Evolutionary conservation across 2,329 filamentous ascomycete genomes (phyloP).

Genomic region (Diaporthe sp.): DNA sequence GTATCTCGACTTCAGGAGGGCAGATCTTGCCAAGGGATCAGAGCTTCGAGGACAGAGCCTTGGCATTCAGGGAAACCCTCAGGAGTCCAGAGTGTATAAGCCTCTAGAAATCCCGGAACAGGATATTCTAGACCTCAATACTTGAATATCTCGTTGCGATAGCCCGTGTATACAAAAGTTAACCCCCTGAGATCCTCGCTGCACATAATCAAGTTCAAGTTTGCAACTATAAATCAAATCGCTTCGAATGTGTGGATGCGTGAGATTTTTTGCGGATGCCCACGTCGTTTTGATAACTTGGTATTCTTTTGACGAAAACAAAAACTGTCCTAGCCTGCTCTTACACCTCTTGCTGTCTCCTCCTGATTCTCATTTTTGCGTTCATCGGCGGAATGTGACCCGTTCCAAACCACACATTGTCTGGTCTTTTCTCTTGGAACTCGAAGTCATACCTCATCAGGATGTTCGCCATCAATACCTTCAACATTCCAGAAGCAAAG

Average conservation of each 20-base stretch:
- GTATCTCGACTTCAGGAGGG: constrained; percentile 28
- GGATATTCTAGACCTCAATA: constrained; percentile 2
- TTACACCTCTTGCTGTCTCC: constrained; percentile 40
- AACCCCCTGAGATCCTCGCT: not conserved
- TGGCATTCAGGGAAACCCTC: not conserved
- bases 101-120: not conserved
- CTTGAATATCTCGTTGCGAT: not conserved
- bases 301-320: not conserved
- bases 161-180: not conserved
- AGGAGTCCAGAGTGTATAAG: not conserved
- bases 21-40: not conserved
- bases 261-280: not conserved
- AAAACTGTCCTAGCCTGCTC: not conserved
- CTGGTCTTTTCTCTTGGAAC: constrained; percentile 46
- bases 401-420: constrained; percentile 50
- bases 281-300: constrained; percentile 6
- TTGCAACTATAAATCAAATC: not conserved
- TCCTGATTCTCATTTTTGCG: constrained; percentile 47
- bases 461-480: constrained; percentile 50
- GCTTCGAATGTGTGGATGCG: not conserved
- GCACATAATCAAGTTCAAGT: not conserved
- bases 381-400: constrained; percentile 49
- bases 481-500: constrained; percentile 55
- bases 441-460: constrained; percentile 48
- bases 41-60: constrained; percentile 10